A percentile compares a stretch with the other conserved stretches of the same genome.
These are phyloP conservation scores for Penicillium sp. DNA, from an alignment of 2,329 filamentous ascomycete genomes.

Conservation along the genomic window DNA sequence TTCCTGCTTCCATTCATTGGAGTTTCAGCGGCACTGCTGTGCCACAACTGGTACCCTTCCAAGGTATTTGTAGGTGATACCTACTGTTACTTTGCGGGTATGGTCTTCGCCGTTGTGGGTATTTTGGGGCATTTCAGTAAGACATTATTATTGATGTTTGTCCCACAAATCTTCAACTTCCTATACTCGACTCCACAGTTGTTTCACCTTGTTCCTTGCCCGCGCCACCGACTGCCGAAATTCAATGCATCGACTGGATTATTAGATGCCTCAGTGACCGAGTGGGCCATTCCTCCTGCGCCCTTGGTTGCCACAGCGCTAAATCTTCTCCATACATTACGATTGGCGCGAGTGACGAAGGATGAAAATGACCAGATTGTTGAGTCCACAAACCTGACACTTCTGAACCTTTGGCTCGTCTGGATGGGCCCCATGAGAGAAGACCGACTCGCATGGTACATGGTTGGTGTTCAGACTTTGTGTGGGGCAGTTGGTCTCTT, in stretches of 20 bases:
- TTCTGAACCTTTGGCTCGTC: conserved; percentile 94
- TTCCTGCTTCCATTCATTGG: conserved; percentile 92
- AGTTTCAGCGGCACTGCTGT: conserved; percentile 82
- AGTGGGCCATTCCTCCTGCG: conserved; percentile 74
- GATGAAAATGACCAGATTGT: conserved; percentile 72
- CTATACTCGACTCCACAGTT: conserved; percentile 90
- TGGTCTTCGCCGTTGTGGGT: conserved; percentile 97
- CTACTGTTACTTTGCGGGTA: conserved; percentile 99
- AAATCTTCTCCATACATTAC: conserved; percentile 69
- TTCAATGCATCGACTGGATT: conserved; percentile 86
- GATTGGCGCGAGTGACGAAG: conserved; percentile 68
- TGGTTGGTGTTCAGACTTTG: conserved; percentile 76
- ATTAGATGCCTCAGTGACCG: conserved; percentile 82
- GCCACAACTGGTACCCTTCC: conserved; percentile 95
- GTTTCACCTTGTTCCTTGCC: conserved; percentile 87
- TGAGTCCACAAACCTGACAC: conserved; percentile 86
- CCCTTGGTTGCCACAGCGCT: conserved; percentile 66
- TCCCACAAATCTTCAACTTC: conserved; percentile 97
- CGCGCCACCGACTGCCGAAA: conserved; percentile 84
- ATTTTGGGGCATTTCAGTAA: conserved; percentile 98
- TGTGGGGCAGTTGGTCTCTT: conserved; percentile 84
- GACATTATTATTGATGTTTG: conserved; percentile 84
- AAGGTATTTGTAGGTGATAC: conserved; percentile 97
- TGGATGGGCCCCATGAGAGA: conserved; percentile 92
- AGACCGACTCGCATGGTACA: conserved; percentile 77